A percentile compares a stretch with the other conserved stretches of the same genome.
Conservation (phyloP, 2,329 filamentous ascomycete species). For the Camillea tinctor region DNA sequence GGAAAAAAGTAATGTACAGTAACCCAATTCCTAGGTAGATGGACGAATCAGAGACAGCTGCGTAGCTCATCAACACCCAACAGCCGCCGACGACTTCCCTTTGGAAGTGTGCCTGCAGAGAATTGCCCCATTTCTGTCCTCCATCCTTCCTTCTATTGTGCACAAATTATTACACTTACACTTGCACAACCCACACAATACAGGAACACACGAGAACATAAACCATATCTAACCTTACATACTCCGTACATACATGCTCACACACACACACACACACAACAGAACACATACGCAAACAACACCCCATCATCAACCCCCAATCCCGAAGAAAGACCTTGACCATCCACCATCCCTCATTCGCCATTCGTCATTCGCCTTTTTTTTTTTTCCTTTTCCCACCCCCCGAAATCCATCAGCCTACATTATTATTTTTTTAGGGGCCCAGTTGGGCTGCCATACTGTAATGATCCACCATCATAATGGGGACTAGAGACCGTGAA, state of each 20-base stretch:
- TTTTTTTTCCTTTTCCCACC: no score
- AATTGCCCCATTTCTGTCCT: constrained; percentile 7
- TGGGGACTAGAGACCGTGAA: constrained; percentile 30
- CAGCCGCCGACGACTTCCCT: constrained; percentile 25
- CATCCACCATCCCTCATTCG: no score
- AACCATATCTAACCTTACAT: no score
- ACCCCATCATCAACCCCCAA: no score
- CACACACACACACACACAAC: not conserved
- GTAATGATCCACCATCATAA: constrained; percentile 21
- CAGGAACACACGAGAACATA: no score
- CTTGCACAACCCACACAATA: not conserved
- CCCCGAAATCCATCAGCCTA: constrained; percentile 22
- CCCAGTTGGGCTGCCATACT: constrained; percentile 31
- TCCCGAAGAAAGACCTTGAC: not conserved
- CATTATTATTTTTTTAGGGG: no score
- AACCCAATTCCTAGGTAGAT: constrained; percentile 1
- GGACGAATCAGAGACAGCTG: constrained; percentile 31
- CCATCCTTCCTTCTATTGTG: constrained; percentile 9
- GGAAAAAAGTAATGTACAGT: not conserved
- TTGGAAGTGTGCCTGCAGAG: constrained; percentile 9
- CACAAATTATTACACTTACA: constrained; percentile 8
- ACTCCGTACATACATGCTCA: not conserved
- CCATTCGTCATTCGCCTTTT: constrained; percentile 15
- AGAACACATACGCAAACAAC: no score
- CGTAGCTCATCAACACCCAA: constrained; percentile 31